Base-by-base conservation (phyloP, 192 early-diverging fungal genomes). In the Funneliformis mosseae region DNA sequence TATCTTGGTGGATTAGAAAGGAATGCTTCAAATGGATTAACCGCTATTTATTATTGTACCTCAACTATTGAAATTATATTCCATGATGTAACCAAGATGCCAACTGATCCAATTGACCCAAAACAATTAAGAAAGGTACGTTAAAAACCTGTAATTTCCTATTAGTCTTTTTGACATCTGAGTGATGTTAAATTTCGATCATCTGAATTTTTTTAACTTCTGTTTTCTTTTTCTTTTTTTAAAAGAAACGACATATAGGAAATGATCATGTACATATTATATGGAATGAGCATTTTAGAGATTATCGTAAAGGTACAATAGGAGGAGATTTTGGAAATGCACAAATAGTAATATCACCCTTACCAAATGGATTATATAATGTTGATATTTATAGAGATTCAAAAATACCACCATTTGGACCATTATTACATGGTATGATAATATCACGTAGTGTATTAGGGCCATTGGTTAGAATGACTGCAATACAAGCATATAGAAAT, bases 241-340 rank as follows among this genome's bases (percentile, higher is more conserved):
- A 61, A 41, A 81, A 96, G 94, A 99, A 99, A 92, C 93, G 98
- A 14, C 98, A 99, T 79, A 94, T 99, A 83, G 98, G 98, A 39
- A 99, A 99, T 82, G 97, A 99, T 80, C 97, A 98, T 82, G 95
- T 99, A 8, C 98, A 99, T 79, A 96, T 99, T 67, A 89, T 99
- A 11, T 99, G 96, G 96, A 98, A 97, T 82, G 98, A 99, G 82
- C 95, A 97, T 74, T 85, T 88, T 50, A 89, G 95, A 78, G 92
- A 95, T 43, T 99, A 98, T 83, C 87, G 93, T 41, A 89, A 91
- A 23, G 90, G 89, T 45, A 99, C 98, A 0, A 98, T 99, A 67
- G 95, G 95, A 5, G 98, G 98, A 68, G 98, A 98, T 83, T 99
- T 98, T 88, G 98, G 97, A 39, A 99, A 99, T 77, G 96, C 94